Percentiles rank a stretch among this genome's conserved stretches.
Conservation (phyloP, 768 basidiomycete genomes). For the Psilocybe cubensis region DNA sequence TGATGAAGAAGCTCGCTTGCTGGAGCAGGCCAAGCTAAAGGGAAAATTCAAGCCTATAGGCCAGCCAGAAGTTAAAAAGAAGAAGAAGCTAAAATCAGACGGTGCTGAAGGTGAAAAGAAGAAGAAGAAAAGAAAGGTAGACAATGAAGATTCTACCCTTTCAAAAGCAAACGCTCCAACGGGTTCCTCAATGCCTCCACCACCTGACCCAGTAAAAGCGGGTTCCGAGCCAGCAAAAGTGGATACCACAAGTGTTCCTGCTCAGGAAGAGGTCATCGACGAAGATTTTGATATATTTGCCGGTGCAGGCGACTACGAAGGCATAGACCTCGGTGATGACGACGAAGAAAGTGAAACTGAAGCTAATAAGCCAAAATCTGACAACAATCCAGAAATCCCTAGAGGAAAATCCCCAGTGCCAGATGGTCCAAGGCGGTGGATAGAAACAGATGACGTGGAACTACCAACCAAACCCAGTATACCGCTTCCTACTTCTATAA, state of each 20-base stretch:
- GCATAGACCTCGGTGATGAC: constrained; percentile 58
- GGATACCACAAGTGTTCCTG: constrained; percentile 13
- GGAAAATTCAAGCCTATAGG: constrained; percentile 64
- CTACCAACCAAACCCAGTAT: constrained; percentile 3
- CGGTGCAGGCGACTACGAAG: constrained; percentile 82
- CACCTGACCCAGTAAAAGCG: constrained; percentile 13
- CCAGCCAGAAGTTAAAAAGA: constrained; percentile 67
- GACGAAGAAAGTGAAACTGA: constrained; percentile 42
- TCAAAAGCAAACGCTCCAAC: constrained; percentile 11
- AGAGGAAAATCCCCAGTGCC: constrained; percentile 16
- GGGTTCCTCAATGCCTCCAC: constrained; percentile 23
- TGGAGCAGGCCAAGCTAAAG: constrained; percentile 50
- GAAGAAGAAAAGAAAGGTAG: constrained; percentile 50
- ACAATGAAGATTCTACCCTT: constrained; percentile 16
- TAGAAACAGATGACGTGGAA: constrained; percentile 39
- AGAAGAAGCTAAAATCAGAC: constrained; percentile 41
- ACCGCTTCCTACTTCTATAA: constrained; percentile 8
- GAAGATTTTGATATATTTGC: constrained; percentile 88
- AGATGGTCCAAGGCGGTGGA: constrained; percentile 44
- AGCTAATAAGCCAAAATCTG: background rate
- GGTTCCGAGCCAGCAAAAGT: constrained; percentile 2
- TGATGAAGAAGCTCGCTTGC: constrained; percentile 33
- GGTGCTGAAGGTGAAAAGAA: constrained; percentile 52
- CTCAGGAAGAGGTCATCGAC: constrained; percentile 38
- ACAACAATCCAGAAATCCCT: background rate